Percentiles rank a stretch among this genome's conserved stretches.
Conservation (phyloP, 495 filamentous ascomycete species). For the Daldinia concentrica region DNA sequence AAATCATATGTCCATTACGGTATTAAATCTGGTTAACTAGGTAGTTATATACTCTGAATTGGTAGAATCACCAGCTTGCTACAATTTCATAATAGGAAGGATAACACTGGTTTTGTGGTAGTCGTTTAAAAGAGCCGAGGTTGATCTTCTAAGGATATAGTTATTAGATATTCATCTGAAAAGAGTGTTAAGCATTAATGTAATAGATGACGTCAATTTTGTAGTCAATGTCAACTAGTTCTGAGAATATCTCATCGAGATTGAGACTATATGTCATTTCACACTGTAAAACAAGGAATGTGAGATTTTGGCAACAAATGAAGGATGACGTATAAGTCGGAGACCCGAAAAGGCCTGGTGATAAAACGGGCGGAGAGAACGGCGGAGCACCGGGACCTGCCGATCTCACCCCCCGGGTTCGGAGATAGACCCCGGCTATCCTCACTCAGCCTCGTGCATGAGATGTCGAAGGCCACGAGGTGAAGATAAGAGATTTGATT, state of each 20-base stretch:
- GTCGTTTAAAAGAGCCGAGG: neutral
- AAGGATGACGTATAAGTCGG: conserved; percentile 21
- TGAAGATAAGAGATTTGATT: conserved; percentile 27
- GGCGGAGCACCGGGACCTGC: conserved; percentile 19
- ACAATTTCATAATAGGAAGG: neutral
- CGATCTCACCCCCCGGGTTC: conserved; percentile 27
- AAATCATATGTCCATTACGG: neutral
- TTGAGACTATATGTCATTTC: neutral
- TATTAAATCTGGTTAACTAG: neutral
- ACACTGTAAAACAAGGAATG: neutral
- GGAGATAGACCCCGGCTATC: conserved; percentile 23
- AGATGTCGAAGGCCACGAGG: conserved; percentile 38
- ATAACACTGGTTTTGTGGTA: neutral
- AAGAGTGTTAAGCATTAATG: neutral
- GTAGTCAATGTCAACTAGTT: neutral
- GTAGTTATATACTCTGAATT: neutral
- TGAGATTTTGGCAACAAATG: neutral
- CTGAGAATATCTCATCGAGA: neutral
- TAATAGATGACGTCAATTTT: neutral
- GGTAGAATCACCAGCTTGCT: neutral
- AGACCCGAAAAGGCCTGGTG: conserved; percentile 5
- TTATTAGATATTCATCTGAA: neutral
- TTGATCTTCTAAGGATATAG: neutral
- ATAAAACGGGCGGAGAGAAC: conserved; percentile 23
- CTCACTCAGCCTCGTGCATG: conserved; percentile 35